Percentiles rank a stretch among this genome's conserved stretches.
Evolutionary conservation across 2,329 filamentous ascomycete species (phyloP).

Genomic region (Xylariaceae sp.): DNA sequence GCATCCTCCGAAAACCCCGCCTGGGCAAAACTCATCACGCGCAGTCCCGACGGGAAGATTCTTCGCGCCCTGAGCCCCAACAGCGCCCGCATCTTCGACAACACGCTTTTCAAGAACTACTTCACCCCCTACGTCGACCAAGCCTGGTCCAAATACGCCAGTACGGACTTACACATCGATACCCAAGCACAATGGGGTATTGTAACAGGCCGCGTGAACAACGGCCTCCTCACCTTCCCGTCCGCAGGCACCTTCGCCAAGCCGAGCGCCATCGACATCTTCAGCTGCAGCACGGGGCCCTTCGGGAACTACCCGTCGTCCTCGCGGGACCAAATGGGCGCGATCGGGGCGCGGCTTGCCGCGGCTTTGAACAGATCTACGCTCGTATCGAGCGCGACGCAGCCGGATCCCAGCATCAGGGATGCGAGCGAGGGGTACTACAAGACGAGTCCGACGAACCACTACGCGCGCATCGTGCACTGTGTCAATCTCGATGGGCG

Average conservation of each 20-base stretch:
- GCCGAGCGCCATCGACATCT: conserved; percentile 39
- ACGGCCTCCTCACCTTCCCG: conserved; percentile 37
- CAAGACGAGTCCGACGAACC: conserved; percentile 54
- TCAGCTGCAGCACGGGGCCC: conserved; percentile 42
- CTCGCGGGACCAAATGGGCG: conserved; percentile 46
- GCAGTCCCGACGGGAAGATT: conserved; percentile 35
- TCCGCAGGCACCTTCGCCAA: conserved; percentile 39
- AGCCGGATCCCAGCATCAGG: conserved; percentile 40
- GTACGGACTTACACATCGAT: conserved; percentile 44
- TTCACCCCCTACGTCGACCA: conserved; percentile 46
- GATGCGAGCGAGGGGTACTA: conserved; percentile 51
- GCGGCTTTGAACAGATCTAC: conserved; percentile 73
- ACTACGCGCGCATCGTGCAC: conserved; percentile 63
- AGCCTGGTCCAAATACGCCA: conserved; percentile 48
- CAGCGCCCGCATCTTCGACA: conserved; percentile 39
- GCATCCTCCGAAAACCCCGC: conserved; percentile 41
- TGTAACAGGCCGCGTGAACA: conserved; percentile 39
- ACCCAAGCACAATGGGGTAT: conserved; percentile 50
- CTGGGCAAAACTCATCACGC: conserved; percentile 49
- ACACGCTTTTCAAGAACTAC: conserved; percentile 45
- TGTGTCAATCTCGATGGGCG: conserved; percentile 51
- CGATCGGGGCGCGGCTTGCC: conserved; percentile 66
- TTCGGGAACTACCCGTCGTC: conserved; percentile 43
- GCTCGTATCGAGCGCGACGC: conserved; percentile 48
- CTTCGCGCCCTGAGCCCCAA: conserved; percentile 52